Base-by-base conservation (phyloP, 2,329 filamentous ascomycete genomes). In the Curvularia verruculosa region DNA sequence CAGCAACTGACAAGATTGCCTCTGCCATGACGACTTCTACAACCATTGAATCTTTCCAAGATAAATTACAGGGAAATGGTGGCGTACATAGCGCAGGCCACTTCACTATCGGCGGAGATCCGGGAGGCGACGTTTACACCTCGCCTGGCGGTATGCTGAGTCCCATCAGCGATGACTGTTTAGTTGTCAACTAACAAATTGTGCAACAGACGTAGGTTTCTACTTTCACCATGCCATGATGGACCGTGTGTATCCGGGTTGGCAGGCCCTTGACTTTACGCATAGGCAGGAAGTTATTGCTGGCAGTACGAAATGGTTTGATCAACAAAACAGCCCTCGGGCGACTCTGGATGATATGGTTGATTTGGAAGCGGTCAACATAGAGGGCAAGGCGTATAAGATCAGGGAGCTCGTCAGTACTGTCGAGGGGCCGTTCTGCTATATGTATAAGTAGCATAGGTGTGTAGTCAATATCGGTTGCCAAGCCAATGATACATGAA, bases 141-240 rank as follows among this genome's bases (percentile, higher is more conserved):
- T 80, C 77, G 4, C 80, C 82, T 5, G 75, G 73, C 23, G 54
- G 45, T 45, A 28, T 26, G 54, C 54, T 47, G 13, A 49, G 29
- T 44, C 3, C 31, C n/a, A 21, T 39, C 10, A 1, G 7, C 18
- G n/a, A 9, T 18, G 10, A 29, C 5, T 9, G n/a, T 5, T 29
- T 8, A 5, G 26, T 2, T 13, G 12, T 29, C 4, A 28, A 21
- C 41, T 56, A 5, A 56, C 7, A 28, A 9, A 19, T 23, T 28
- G 23, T 26, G 45, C 6, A 28, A n/a, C 15, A 10, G 81, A 83
- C 36, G 79, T 79, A 7, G 61, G 73, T 44, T 83, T 83, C 69
- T 83, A 71, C 62, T 70, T 81, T 19, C 81, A 83, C 59, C 81
- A 83, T 57, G 71, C 73, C n/a, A 77, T 78, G 72, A 78, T 84